Base-by-base conservation (phyloP, 768 basidiomycete species). In the Leccinum variicolor region DNA sequence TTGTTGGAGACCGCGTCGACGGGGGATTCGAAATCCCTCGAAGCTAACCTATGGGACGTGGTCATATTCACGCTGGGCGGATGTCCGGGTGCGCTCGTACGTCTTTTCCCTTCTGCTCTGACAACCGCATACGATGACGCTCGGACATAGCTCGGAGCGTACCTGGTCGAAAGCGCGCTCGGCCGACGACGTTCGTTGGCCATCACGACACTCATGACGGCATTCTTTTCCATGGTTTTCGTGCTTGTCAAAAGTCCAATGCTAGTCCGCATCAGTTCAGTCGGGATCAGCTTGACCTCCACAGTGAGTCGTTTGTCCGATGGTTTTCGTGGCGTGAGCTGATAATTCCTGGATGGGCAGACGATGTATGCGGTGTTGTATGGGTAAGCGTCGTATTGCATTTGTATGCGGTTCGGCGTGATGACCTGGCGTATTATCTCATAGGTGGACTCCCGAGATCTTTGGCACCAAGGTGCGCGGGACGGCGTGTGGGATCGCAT, bases 311-410 rank as follows among this genome's bases (percentile, higher is more conserved):
- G 41, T 43, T 3, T 3, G 10, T 53, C 25, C 34, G 19, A 45
- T 23, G 2, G 1, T 11, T 4, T 9, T 45, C 43, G 11, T 28
- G 28, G 17, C 17, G 15, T 10, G 26, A 23, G 2, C 14, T 23
- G 45, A 54, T 26, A 33, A 57, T 50, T 45, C 15, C 28, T 25
- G 51, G 9, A 28, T 48, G 36, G 46, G 33, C 62, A 89, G 86
- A 79, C 87, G 3, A 91, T 92, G 91, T 92, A 88, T 82, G 89
- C 91, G 11, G 86, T 93, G n/a, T 64, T 92, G 52, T 92, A 92
- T 63, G 90, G 90, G 73, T 74, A 54, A 53, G 23, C 25, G 11
- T 26, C 10, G 28, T 33, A 10, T 29, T 17, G 3, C n/a, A 6
- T 10, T 19, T 28, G 57, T 28, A 4, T 9, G 11, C 2, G 2